These are phyloP conservation scores for Stagonosporopsis cucurbitacearum DNA, from an alignment of 2,329 filamentous ascomycete species.

Conservation along the genomic window DNA sequence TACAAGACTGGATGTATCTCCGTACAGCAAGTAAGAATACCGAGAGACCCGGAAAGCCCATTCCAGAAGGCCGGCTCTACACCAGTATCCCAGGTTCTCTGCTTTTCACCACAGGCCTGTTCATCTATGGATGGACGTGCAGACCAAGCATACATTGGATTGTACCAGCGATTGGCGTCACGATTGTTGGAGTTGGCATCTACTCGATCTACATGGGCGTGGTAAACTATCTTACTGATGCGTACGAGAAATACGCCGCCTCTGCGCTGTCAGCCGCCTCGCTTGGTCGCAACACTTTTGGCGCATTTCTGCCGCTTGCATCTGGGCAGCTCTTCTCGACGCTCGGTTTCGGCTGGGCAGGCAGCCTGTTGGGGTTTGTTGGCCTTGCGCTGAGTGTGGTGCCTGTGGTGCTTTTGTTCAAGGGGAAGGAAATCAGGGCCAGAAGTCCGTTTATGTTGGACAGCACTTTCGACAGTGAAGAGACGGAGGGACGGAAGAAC, in stretches of 20 bases:
- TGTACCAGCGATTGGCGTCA: constrained; percentile 35
- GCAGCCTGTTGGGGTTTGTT: constrained; percentile 53
- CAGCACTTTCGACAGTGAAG: constrained; percentile 29
- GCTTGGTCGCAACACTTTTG: constrained; percentile 54
- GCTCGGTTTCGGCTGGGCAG: constrained; percentile 54
- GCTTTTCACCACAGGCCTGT: constrained; percentile 41
- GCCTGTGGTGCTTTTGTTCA: constrained; percentile 51
- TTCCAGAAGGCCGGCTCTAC: constrained; percentile 54
- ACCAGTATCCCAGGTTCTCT: constrained; percentile 52
- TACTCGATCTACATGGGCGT: constrained; percentile 55
- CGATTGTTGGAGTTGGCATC: constrained; percentile 37
- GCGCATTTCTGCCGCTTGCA: constrained; percentile 55
- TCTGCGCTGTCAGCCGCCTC: constrained; percentile 56
- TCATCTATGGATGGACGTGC: constrained; percentile 39
- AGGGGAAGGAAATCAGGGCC: constrained; percentile 49
- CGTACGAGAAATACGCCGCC: constrained; percentile 57
- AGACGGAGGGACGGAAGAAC: constrained; percentile 9
- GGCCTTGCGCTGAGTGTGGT: constrained; percentile 49
- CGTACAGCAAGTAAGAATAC: constrained; percentile 42
- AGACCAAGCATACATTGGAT: constrained; percentile 47
- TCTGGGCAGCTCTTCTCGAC: constrained; percentile 50
- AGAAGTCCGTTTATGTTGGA: constrained; percentile 48
- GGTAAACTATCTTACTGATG: constrained; percentile 57
- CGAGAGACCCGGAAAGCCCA: constrained; percentile 48
- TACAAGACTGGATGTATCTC: constrained; percentile 45